These are phyloP conservation scores for Ceratocystis colombiana DNA, from an alignment of 2,329 filamentous ascomycete genomes.

Conservation along the genomic window DNA sequence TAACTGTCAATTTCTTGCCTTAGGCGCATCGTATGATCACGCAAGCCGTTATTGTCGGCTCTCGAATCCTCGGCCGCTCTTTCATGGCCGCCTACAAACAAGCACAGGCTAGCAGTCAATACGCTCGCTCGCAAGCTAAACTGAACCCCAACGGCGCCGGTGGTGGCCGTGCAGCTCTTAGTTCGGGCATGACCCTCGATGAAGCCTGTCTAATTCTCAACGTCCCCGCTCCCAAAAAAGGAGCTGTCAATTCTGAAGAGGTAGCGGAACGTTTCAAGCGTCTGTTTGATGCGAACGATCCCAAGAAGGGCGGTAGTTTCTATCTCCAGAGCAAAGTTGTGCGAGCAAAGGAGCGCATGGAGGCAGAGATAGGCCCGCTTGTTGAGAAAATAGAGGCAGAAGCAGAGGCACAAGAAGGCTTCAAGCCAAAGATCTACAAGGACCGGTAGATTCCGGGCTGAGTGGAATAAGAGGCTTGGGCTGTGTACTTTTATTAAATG, in stretches of 20 bases:
- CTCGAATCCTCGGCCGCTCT: conserved; percentile 83
- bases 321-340: conserved; percentile 97
- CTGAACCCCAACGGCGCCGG: conserved; percentile 38
- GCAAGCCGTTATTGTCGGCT: conserved; percentile 82
- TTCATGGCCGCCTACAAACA: conserved; percentile 94
- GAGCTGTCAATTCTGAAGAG: conserved; percentile 64
- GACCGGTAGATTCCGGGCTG: conserved; percentile 46
- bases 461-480: background rate
- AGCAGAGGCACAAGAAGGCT: conserved; percentile 71
- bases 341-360: conserved; percentile 81
- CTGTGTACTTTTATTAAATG: conserved; percentile 17
- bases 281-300: conserved; percentile 88
- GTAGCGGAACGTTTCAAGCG: conserved; percentile 85
- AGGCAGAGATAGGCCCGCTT: conserved; percentile 68
- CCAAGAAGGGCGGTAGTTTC: conserved; percentile 91
- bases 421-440: conserved; percentile 93
- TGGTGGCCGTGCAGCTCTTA: conserved; percentile 43
- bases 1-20: background rate
- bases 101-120: conserved; percentile 75
- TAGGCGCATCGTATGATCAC: conserved; percentile 51
- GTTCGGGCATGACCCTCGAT: conserved; percentile 75
- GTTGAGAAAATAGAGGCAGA: conserved; percentile 63
- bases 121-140: conserved; percentile 63
- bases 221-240: conserved; percentile 69
- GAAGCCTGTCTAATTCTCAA: conserved; percentile 97